A percentile compares a stretch with the other conserved stretches of the same genome.
Evolutionary conservation across 495 filamentous ascomycete genomes (phyloP).

Genomic region (Extremus antarcticus): DNA sequence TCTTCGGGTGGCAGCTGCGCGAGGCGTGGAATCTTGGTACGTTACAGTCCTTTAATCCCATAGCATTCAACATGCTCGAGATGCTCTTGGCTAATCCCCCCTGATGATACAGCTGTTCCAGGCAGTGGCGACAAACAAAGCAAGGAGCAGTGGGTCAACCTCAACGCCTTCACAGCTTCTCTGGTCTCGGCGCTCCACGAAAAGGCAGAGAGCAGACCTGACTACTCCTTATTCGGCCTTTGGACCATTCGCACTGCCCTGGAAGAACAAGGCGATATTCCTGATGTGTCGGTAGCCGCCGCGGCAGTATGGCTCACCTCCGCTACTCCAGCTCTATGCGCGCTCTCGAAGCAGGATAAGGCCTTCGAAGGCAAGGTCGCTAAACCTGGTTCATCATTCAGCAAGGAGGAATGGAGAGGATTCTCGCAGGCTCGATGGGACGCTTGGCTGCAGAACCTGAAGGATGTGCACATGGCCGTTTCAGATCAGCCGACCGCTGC

Average conservation of each 20-base stretch:
- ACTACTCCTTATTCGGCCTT: neutral
- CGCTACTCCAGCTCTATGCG: neutral
- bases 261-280: neutral
- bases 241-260: neutral
- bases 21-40: constrained; percentile 1
- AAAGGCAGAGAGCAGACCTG: neutral
- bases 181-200: neutral
- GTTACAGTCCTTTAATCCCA: neutral
- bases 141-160: neutral
- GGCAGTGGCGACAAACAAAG: neutral
- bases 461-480: neutral
- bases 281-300: neutral
- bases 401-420: neutral
- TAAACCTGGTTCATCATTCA: neutral
- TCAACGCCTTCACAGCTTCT: neutral
- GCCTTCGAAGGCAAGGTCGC: neutral
- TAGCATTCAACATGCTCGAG: neutral
- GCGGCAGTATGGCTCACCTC: neutral
- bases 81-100: too few relatives aligned
- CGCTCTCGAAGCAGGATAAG: neutral
- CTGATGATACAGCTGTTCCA: neutral
- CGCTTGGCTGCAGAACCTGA: neutral
- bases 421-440: neutral
- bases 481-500: neutral
- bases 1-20: neutral